Evolutionary conservation across 495 filamentous ascomycete genomes (phyloP).

Genomic region (Clavariopsis aquatica): DNA sequence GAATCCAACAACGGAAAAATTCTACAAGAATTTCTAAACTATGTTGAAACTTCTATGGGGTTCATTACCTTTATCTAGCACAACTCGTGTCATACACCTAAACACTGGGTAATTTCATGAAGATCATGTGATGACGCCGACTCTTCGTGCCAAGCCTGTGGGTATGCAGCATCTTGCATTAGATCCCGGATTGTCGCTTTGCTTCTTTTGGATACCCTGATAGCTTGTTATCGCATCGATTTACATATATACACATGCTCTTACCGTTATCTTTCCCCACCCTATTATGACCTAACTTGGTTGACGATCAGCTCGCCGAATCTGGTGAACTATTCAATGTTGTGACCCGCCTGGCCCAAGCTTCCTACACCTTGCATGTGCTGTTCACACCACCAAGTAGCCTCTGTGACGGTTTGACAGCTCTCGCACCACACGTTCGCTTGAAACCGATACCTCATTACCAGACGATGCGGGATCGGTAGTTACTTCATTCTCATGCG

Average conservation of each 20-base stretch:
- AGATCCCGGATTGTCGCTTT: neutral
- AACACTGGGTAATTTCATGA: neutral
- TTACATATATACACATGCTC: neutral
- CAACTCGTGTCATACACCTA: no score
- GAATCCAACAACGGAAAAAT: no score
- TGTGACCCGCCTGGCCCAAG: constrained; percentile 26
- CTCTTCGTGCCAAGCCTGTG: neutral
- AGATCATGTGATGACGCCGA: neutral
- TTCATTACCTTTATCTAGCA: no score
- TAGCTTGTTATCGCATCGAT: neutral
- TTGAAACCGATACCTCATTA: neutral
- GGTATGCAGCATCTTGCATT: neutral
- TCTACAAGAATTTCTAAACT: no score
- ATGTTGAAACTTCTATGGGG: no score
- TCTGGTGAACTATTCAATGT: neutral
- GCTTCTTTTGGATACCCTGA: neutral
- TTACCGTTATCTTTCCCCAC: no score
- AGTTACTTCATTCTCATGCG: constrained; percentile 56
- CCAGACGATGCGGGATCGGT: constrained; percentile 28
- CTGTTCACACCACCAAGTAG: neutral
- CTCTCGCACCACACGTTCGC: neutral
- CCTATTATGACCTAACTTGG: no score
- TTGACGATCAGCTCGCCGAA: no score
- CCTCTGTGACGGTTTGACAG: neutral
- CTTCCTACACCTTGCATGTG: neutral